Conservation (phyloP, 495 filamentous ascomycete genomes). For the Penicillium psychrofluorescens region DNA sequence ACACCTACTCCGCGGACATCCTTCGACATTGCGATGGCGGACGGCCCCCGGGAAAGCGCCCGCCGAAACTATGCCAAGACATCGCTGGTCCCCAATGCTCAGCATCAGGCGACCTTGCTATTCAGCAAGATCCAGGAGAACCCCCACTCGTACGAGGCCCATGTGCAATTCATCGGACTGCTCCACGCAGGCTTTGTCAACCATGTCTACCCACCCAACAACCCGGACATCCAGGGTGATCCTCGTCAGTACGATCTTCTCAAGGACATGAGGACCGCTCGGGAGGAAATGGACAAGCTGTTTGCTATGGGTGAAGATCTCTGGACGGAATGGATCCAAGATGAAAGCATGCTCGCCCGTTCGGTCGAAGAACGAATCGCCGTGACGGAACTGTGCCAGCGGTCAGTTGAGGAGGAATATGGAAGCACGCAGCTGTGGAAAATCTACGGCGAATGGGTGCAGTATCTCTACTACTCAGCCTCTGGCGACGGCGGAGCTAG, state of each 20-base stretch:
- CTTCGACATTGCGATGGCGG: conserved; percentile 50
- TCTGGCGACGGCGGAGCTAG: conserved; percentile 51
- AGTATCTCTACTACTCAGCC: conserved; percentile 58
- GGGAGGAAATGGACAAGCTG: conserved; percentile 57
- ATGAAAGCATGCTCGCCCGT: conserved; percentile 54
- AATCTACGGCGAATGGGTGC: conserved; percentile 80
- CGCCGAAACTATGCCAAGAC: conserved; percentile 41
- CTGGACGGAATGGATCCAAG: conserved; percentile 59
- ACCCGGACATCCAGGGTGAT: conserved; percentile 38
- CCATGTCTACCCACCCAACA: conserved; percentile 43
- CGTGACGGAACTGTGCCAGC: conserved; percentile 78
- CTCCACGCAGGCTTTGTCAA: conserved; percentile 57
- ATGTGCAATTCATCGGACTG: conserved; percentile 55
- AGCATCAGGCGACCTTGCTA: conserved; percentile 45
- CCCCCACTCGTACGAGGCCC: conserved; percentile 57
- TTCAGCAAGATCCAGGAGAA: conserved; percentile 50
- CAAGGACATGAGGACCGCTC: conserved; percentile 53
- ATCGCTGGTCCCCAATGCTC: conserved; percentile 48
- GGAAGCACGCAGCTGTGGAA: conserved; percentile 82
- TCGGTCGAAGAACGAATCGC: conserved; percentile 57
- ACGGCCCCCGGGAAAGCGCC: conserved; percentile 40
- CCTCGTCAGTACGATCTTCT: conserved; percentile 51
- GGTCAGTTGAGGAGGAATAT: conserved; percentile 74
- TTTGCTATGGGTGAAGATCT: conserved; percentile 62
- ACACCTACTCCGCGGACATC: conserved; percentile 46